A percentile compares a stretch with the other conserved stretches of the same genome.
Evolutionary conservation across 2,329 filamentous ascomycete species (phyloP).

Genomic region (Alternaria ventricosa): DNA sequence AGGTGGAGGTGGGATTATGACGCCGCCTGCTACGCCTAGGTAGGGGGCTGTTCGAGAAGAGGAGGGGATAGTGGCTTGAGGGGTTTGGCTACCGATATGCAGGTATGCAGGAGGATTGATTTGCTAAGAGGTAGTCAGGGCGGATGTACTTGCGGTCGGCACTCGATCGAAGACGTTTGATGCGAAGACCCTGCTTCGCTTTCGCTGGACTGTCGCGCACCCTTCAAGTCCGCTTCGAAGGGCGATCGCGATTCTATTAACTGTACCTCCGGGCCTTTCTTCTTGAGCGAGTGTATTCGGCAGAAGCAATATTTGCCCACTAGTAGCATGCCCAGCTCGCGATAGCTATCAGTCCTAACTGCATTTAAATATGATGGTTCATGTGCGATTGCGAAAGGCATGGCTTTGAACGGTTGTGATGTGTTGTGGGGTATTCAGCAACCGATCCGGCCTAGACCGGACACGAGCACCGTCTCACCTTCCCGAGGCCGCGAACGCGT

Average conservation of each 20-base stretch:
- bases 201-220: not conserved
- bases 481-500: constrained; percentile 4
- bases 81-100: not conserved
- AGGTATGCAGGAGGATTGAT: not conserved
- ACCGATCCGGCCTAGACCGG: constrained; percentile 11
- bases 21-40: constrained; percentile 6
- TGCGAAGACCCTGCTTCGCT: not conserved
- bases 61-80: not conserved
- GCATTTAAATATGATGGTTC: not conserved
- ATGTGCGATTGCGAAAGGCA: not conserved
- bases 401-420: not conserved
- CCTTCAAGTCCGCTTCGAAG: not conserved
- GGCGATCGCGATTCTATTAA: not conserved
- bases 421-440: constrained; percentile 16
- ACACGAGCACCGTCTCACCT: constrained; percentile 12
- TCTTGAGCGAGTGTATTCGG: not conserved
- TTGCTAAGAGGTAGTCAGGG: not conserved
- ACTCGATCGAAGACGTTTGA: not conserved
- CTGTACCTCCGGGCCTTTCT: not conserved
- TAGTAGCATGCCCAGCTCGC: not conserved
- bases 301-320: not conserved
- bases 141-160: not conserved
- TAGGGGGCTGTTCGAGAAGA: not conserved
- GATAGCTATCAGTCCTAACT: not conserved
- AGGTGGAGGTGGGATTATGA: not conserved